These are phyloP conservation scores for Fonsecaea pedrosoi DNA, from an alignment of 2,329 filamentous ascomycete species.

Conservation along the genomic window DNA sequence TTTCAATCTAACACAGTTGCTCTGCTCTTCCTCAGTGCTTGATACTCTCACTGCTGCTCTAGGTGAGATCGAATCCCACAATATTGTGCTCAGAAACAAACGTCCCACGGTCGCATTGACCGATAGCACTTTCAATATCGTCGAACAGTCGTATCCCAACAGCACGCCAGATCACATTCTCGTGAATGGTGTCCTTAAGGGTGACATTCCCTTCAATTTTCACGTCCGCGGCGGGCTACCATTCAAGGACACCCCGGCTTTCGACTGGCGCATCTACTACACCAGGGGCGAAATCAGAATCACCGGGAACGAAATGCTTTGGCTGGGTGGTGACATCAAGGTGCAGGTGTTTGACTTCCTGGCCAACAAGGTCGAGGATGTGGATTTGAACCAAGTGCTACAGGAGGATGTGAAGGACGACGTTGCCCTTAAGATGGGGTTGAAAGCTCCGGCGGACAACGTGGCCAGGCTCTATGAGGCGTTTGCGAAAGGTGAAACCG, in stretches of 20 bases:
- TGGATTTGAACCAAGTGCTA: slow-evolving; percentile 8
- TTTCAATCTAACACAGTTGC: neutral
- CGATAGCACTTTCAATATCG: slow-evolving; percentile 3
- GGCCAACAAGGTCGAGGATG: slow-evolving; percentile 8
- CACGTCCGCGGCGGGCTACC: slow-evolving; percentile 15
- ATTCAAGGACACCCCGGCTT: slow-evolving; percentile 16
- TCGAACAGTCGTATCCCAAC: slow-evolving; percentile 10
- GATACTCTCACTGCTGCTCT: slow-evolving; percentile 16
- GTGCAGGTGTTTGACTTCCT: slow-evolving; percentile 8
- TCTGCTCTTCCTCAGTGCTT: neutral
- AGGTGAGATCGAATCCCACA: slow-evolving; percentile 7
- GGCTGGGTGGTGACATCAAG: slow-evolving; percentile 7
- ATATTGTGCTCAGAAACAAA: slow-evolving; percentile 10
- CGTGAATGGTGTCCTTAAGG: slow-evolving; percentile 8
- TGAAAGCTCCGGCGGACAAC: slow-evolving; percentile 19
- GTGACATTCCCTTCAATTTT: slow-evolving; percentile 14
- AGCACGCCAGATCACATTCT: slow-evolving; percentile 11
- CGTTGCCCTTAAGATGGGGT: neutral
- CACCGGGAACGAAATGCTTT: neutral
- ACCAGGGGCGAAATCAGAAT: slow-evolving; percentile 12
- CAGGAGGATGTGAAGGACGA: slow-evolving; percentile 7
- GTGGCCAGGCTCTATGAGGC: slow-evolving; percentile 24
- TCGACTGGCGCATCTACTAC: slow-evolving; percentile 21
- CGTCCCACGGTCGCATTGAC: slow-evolving; percentile 4
- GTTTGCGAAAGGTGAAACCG: slow-evolving; percentile 10